These are phyloP conservation scores for Cryphonectria carpinicola DNA, from an alignment of 2,329 filamentous ascomycete species.

Conservation along the genomic window DNA sequence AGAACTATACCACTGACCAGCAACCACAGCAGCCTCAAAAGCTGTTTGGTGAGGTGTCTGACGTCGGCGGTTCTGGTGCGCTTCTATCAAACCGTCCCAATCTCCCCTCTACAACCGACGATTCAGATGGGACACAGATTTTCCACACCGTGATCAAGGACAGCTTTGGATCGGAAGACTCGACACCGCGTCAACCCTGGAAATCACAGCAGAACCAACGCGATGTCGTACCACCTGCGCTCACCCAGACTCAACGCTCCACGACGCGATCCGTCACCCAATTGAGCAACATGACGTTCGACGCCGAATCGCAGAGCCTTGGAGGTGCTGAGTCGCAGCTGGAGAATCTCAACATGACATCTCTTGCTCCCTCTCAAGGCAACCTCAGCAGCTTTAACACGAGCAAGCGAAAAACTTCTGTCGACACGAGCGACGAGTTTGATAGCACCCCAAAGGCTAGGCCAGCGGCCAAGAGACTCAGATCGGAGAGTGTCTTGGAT, in stretches of 20 bases:
- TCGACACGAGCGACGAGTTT: conserved; percentile 57
- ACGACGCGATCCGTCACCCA: conserved; percentile 51
- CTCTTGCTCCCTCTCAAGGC: conserved; percentile 33
- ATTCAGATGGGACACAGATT: conserved; percentile 42
- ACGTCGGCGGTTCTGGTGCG: conserved; percentile 56
- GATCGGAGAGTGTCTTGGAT: conserved; percentile 52
- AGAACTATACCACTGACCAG: conserved; percentile 74
- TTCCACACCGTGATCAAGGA: conserved; percentile 48
- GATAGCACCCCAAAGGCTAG: conserved; percentile 43
- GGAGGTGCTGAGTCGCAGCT: conserved; percentile 53
- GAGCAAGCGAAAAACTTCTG: conserved; percentile 60
- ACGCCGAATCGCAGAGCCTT: conserved; percentile 60
- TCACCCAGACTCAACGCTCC: conserved; percentile 31
- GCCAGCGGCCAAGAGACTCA: conserved; percentile 59
- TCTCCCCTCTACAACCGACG: conserved; percentile 44
- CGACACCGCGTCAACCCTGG: conserved; percentile 30
- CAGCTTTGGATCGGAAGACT: conserved; percentile 52
- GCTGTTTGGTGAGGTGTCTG: conserved; percentile 62
- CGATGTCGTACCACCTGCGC: conserved; percentile 33
- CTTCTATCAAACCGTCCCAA: conserved; percentile 55
- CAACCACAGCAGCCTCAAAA: conserved; percentile 41
- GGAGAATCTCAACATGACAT: conserved; percentile 49
- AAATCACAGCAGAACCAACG: conserved; percentile 30
- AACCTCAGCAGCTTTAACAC: conserved; percentile 43
- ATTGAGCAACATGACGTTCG: conserved; percentile 55